Conservation (phyloP, 2,329 filamentous ascomycete genomes). For the Aspergillus novoparasiticus region DNA sequence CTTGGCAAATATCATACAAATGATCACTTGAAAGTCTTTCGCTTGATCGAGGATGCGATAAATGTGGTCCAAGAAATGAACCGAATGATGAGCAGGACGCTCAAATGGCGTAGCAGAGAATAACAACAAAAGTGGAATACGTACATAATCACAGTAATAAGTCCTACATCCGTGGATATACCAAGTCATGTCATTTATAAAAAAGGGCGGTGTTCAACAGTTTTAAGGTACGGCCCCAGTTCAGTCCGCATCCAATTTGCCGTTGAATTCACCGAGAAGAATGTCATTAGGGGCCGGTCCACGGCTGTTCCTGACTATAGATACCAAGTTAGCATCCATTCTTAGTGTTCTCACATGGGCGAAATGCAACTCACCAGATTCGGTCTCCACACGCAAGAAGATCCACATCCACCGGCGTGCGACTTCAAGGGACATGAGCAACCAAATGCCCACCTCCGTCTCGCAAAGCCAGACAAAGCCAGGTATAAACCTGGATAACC, state of each 20-base stretch:
- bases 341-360: background rate
- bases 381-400: conserved; percentile 91
- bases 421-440: conserved; percentile 85
- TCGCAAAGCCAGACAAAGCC: conserved; percentile 83
- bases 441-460: conserved; percentile 83
- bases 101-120: conserved; percentile 1
- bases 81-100: background rate
- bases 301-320: conserved; percentile 55
- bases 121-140: background rate
- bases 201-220: conserved; percentile 4
- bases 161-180: conserved; percentile 25
- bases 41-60: background rate
- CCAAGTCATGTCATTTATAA: conserved; percentile 21
- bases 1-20: conserved; percentile 21
- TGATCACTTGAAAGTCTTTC: conserved; percentile 3
- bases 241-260: conserved; percentile 66
- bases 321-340: conserved; percentile 11
- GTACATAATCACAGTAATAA: conserved; percentile 10
- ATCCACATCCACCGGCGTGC: conserved; percentile 94
- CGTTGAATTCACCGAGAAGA: conserved; percentile 70
- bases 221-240: background rate
- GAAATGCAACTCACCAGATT: conserved; percentile 67
- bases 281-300: conserved; percentile 68
- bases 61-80: background rate
- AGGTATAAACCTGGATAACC: conserved; percentile 83